Conservation (phyloP, 106 monocot genomes). For the Vanilla planifolia region DNA sequence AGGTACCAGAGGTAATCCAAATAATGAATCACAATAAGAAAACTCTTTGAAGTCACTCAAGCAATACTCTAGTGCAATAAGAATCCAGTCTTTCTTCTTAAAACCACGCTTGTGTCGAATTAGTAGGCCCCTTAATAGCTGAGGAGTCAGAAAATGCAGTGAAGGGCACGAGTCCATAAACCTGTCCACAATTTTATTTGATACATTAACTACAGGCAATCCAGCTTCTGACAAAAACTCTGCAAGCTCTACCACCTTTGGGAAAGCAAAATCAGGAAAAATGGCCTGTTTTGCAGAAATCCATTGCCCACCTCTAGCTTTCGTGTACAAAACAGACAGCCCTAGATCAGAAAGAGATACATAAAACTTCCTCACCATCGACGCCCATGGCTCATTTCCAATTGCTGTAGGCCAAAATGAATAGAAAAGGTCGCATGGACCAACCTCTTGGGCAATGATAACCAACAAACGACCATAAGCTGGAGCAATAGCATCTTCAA, state of each 20-base stretch:
- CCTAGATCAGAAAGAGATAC: conserved; percentile 52
- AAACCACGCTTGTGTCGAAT: conserved; percentile 73
- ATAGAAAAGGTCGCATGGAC: conserved; percentile 64
- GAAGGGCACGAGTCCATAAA: conserved; percentile 70
- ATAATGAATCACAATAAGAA: conserved; percentile 38
- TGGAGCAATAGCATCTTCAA: conserved; percentile 79
- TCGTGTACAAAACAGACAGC: conserved; percentile 74
- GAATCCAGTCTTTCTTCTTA: conserved; percentile 43
- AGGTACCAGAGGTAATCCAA: conserved; percentile 78
- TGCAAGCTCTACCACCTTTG: conserved; percentile 46
- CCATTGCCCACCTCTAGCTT: conserved; percentile 96
- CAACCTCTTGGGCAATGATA: conserved; percentile 56
- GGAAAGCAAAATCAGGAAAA: conserved; percentile 84
- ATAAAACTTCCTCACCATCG: conserved; percentile 69
- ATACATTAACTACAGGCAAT: conserved; percentile 62
- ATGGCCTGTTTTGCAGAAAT: conserved; percentile 86
- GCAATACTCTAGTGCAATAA: conserved; percentile 71
- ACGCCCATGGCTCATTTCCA: conserved; percentile 72
- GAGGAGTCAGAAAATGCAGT: conserved; percentile 74
- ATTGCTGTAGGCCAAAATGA: conserved; percentile 87
- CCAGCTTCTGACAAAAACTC: conserved; percentile 74
- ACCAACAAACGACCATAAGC: conserved; percentile 77
- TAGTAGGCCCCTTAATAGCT: conserved; percentile 63
- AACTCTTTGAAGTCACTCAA: conserved; percentile 60
- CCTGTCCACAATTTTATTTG: conserved; percentile 56